A percentile compares a stretch with the other conserved stretches of the same genome.
These are phyloP conservation scores for Aspergillus sp. DNA, from an alignment of 2,329 filamentous ascomycete genomes.

Conservation along the genomic window DNA sequence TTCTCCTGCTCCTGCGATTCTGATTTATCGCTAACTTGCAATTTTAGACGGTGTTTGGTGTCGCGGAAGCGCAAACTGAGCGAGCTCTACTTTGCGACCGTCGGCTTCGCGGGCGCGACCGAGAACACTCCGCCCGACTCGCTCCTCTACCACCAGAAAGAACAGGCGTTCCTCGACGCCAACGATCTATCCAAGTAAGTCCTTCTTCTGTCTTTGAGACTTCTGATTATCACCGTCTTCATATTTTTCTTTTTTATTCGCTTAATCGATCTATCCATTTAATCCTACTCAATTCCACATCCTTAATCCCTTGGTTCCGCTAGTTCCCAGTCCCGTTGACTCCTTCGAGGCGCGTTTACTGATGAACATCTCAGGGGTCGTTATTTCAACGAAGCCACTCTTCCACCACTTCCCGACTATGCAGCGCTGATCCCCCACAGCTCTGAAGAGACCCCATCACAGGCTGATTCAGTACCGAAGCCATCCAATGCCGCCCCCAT, in stretches of 20 bases:
- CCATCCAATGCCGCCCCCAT: constrained; percentile 24
- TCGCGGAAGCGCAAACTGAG: constrained; percentile 89
- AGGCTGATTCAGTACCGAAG: constrained; percentile 36
- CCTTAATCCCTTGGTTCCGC: not conserved
- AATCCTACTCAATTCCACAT: not conserved
- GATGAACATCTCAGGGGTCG: constrained; percentile 47
- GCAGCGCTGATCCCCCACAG: constrained; percentile 28
- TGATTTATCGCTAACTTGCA: constrained; percentile 35
- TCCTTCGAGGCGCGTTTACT: constrained; percentile 8
- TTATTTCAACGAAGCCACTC: constrained; percentile 56
- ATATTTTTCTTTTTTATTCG: constrained; percentile 2
- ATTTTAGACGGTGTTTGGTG: constrained; percentile 58
- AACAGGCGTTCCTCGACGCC: constrained; percentile 55
- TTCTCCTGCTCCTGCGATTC: constrained; percentile 16
- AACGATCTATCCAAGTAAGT: constrained; percentile 60
- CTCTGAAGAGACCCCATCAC: constrained; percentile 31
- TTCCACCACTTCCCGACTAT: constrained; percentile 43
- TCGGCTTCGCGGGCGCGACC: constrained; percentile 49
- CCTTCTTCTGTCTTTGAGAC: not conserved
- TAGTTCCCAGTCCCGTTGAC: not conserved
- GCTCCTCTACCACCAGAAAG: constrained; percentile 45
- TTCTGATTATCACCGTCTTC: constrained; percentile 4
- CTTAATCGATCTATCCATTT: not conserved
- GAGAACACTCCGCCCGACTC: constrained; percentile 58
- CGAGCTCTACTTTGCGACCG: constrained; percentile 81